Percentiles rank a stretch among this genome's conserved stretches.
Conservation (phyloP, 257 asterid species). For the Salvia splendens region DNA sequence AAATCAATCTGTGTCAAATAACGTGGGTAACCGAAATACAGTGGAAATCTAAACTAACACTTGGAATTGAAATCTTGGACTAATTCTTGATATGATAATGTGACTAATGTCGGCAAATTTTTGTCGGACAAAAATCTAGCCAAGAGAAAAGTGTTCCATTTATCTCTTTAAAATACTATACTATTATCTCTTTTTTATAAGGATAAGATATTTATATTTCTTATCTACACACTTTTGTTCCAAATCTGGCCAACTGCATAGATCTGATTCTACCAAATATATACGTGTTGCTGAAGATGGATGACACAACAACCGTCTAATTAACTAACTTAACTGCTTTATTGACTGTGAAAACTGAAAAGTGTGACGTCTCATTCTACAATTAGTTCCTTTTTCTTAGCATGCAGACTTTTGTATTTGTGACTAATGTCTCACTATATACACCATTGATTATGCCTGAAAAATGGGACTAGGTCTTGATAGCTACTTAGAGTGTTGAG, state of each 20-base stretch:
- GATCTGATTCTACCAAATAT: not conserved
- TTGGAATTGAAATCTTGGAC: too few relatives aligned
- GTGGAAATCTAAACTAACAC: too few relatives aligned
- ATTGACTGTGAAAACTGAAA: conserved; percentile 11
- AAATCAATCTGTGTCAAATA: too few relatives aligned
- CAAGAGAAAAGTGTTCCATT: not conserved
- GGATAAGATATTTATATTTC: not conserved
- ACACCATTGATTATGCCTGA: conserved; percentile 16
- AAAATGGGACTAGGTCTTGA: not conserved
- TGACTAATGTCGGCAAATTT: not conserved
- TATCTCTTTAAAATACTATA: not conserved
- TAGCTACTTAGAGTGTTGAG: not conserved
- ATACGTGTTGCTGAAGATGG: not conserved
- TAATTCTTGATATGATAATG: not conserved
- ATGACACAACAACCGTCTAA: not conserved
- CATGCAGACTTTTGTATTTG: not conserved
- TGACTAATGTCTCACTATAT: not conserved
- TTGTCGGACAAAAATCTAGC: conserved; percentile 14
- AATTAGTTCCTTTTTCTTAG: not conserved
- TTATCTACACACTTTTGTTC: not conserved
- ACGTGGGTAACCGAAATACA: too few relatives aligned
- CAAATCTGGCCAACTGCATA: conserved; percentile 18
- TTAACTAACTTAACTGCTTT: conserved; percentile 38
- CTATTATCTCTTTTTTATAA: not conserved
- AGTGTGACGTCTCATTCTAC: not conserved